Evolutionary conservation across 2,329 filamentous ascomycete genomes (phyloP), one percentile per base, ranked within the genome.

Genomic region (Fusarium drepaniforme): DNA sequence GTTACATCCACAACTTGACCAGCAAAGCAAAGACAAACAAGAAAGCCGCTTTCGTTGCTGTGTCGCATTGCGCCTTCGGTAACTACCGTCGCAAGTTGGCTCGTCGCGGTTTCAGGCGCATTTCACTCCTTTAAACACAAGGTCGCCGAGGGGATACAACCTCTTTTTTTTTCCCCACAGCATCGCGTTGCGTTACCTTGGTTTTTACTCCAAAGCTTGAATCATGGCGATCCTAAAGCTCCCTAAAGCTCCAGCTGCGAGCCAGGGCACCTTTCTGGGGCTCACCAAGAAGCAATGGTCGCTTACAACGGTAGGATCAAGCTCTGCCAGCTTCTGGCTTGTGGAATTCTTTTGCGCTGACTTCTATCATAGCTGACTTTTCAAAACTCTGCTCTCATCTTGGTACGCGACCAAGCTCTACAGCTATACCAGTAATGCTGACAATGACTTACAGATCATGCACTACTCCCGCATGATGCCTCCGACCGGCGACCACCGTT

Each of bases 401-500:
- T 96, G 76, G 91, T 93, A 86, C 76, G 84, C 82, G 37, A 38
- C 64, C 63, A 63, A 57, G 67, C 61, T 49, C 59, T 16, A 21
- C 8, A 25, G 60, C 21, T 49, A 87, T 94, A 78, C 93, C 90
- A 25, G 89, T 94, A 93, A 94, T 85, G 61, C 66, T 80, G 11
- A 33, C 49, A 30, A 3, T 33, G 59, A 42, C 46, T 33, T 33
- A 21, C 80, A 96, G 94, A 89, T 98, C 66, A 93, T 98, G 89
- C 96, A 98, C 85, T 98, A 98, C 84, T 98, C 96, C 35, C 91
- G 96, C 75, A 92, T 97, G 71, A 98, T 98, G 96, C 93, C 95
- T n/a, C 89, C 92, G 12, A 88, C 90, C 12, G 92, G 93, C 81
- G 94, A 95, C 76, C 94, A 96, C 80, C 93, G 96, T 81, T 98